A percentile compares a stretch with the other conserved stretches of the same genome.
These are phyloP conservation scores for Stachybotrys elegans DNA, from an alignment of 2,329 filamentous ascomycete genomes.

Conservation along the genomic window DNA sequence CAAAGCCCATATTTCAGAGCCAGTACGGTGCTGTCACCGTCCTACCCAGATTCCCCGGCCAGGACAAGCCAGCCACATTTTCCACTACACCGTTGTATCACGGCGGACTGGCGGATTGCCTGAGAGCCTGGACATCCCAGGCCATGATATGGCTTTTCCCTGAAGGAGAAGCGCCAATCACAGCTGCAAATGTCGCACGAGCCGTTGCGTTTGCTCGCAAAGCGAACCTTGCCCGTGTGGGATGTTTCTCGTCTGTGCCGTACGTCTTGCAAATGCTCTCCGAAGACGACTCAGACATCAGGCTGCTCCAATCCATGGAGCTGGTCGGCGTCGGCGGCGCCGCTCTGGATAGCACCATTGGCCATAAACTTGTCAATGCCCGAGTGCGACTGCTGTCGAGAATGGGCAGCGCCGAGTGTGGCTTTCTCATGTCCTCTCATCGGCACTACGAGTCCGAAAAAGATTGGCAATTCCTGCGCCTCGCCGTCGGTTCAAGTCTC, in stretches of 20 bases:
- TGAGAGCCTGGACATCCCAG: conserved; percentile 56
- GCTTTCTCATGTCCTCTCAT: conserved; percentile 59
- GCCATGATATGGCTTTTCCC: conserved; percentile 60
- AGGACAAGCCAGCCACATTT: conserved; percentile 44
- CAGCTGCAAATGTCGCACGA: conserved; percentile 43
- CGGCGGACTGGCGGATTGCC: conserved; percentile 58
- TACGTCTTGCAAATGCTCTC: conserved; percentile 51
- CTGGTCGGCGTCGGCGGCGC: conserved; percentile 62
- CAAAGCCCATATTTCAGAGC: conserved; percentile 57
- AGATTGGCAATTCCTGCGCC: conserved; percentile 58
- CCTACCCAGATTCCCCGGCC: conserved; percentile 39
- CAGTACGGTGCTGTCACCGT: conserved; percentile 45
- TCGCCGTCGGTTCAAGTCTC: conserved; percentile 20
- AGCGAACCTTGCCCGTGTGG: conserved; percentile 24
- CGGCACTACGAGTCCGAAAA: conserved; percentile 47
- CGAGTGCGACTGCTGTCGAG: conserved; percentile 55
- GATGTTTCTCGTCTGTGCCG: conserved; percentile 59
- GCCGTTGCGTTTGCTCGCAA: conserved; percentile 36
- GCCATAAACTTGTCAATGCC: conserved; percentile 43
- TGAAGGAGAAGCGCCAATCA: conserved; percentile 49
- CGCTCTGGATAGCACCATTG: conserved; percentile 46
- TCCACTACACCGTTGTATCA: conserved; percentile 63
- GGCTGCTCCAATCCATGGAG: conserved; percentile 44
- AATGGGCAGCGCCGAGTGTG: conserved; percentile 62
- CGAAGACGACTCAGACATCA: conserved; percentile 34